These are phyloP conservation scores for Carex pumila DNA, from an alignment of 176 grass and related monocot genomes.

Conservation along the genomic window DNA sequence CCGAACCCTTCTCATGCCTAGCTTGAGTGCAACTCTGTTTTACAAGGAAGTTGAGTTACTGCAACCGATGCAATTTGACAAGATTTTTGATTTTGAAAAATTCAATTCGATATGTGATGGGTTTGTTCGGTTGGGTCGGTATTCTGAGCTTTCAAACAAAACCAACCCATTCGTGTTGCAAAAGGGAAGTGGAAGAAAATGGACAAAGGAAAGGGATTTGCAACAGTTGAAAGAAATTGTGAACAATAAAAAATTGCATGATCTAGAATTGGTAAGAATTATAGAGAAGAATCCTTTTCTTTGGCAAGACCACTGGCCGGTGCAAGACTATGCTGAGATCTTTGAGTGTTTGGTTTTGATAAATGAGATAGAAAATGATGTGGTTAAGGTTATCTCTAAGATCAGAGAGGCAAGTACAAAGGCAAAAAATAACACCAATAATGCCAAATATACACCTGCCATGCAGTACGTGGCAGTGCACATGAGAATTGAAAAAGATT, in stretches of 20 bases:
- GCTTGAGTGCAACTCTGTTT: conserved; percentile 83
- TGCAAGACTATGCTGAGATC: conserved; percentile 69
- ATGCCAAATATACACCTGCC: conserved; percentile 24
- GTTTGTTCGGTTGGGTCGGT: conserved; percentile 68
- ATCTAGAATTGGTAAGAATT: conserved; percentile 64
- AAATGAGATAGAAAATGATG: conserved; percentile 79
- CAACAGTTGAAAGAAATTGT: conserved; percentile 58
- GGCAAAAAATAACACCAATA: conserved; percentile 32
- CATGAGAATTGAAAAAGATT: conserved; percentile 99
- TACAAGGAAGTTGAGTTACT: conserved; percentile 98
- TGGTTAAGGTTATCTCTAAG: conserved; percentile 74
- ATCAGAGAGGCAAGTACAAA: conserved; percentile 54
- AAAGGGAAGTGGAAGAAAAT: conserved; percentile 89
- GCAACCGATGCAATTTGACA: conserved; percentile 68
- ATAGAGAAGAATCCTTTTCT: conserved; percentile 82
- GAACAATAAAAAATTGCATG: conserved; percentile 28
- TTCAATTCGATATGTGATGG: conserved; percentile 68
- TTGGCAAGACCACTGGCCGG: conserved; percentile 95
- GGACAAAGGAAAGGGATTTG: conserved; percentile 87
- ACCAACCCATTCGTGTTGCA: conserved; percentile 44
- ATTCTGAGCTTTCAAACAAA: conserved; percentile 69
- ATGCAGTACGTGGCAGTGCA: conserved; percentile 84
- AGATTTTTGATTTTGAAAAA: conserved; percentile 78
- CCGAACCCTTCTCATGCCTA: conserved; percentile 91
- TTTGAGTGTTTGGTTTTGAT: conserved; percentile 76